Percentiles rank a stretch among this genome's conserved stretches.
Evolutionary conservation across 2,329 filamentous ascomycete species (phyloP).

Genomic region (Aspergillus floridensis): DNA sequence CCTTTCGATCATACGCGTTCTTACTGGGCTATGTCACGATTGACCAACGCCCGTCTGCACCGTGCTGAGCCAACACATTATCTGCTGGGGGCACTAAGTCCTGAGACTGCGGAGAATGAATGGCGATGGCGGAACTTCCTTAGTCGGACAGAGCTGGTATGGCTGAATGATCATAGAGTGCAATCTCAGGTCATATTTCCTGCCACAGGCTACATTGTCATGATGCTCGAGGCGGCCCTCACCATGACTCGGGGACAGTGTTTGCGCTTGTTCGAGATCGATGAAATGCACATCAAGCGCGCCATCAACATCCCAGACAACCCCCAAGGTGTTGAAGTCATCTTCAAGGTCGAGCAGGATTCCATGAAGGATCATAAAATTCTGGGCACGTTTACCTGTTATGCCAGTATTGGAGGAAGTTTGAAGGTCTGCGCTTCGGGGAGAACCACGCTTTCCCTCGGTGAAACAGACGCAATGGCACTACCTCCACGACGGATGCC

Average conservation of each 20-base stretch:
- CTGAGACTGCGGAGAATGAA: slow-evolving; percentile 5
- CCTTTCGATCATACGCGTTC: slow-evolving; percentile 6
- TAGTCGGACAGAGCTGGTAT: slow-evolving; percentile 18
- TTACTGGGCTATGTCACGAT: slow-evolving; percentile 10
- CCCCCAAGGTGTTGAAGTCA: not conserved
- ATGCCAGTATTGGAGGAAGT: not conserved
- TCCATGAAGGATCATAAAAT: not conserved
- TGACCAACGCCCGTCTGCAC: not conserved
- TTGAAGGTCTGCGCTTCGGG: slow-evolving; percentile 1
- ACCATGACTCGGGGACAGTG: not conserved
- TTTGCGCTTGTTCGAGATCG: slow-evolving; percentile 1
- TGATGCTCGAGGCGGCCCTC: slow-evolving; percentile 13
- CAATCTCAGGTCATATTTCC: slow-evolving; percentile 26
- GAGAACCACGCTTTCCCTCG: not conserved
- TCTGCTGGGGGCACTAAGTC: slow-evolving; percentile 5
- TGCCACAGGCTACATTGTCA: slow-evolving; percentile 21
- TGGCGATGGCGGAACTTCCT: slow-evolving; percentile 22
- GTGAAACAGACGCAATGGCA: not conserved
- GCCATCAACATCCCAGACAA: slow-evolving; percentile 3
- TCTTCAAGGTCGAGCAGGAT: not conserved
- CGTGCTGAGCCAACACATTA: not conserved
- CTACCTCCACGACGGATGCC: not conserved
- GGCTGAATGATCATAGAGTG: slow-evolving; percentile 26
- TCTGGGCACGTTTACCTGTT: not conserved
- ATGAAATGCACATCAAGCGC: not conserved